Evolutionary conservation across 1,139 yeast genomes (phyloP).

Genomic region (Candida glucosophila): DNA sequence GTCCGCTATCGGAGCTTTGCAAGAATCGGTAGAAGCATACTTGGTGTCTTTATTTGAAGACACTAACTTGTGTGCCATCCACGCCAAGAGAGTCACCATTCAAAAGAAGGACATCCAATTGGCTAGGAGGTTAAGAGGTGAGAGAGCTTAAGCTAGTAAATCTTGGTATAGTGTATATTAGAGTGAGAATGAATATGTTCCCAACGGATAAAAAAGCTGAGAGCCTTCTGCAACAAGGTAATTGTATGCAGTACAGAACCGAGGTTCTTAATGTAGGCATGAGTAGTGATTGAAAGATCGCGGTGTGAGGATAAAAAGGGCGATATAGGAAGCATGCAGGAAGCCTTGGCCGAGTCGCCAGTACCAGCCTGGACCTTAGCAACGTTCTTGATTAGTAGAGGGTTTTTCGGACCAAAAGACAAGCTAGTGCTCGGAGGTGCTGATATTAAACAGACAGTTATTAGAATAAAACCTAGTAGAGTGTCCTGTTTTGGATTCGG

Average conservation of each 20-base stretch:
- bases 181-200: conserved; percentile 4
- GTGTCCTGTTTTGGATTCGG: conserved; percentile 48
- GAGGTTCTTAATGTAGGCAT: too few species aligned
- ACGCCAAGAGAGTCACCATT: conserved; percentile 98
- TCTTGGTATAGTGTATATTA: conserved; percentile 6
- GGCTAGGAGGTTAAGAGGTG: conserved; percentile 99
- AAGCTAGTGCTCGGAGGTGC: too few species aligned
- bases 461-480: conserved; percentile 26
- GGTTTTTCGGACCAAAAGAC: too few species aligned
- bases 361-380: conserved; percentile 48
- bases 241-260: too few species aligned
- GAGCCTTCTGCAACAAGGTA: too few species aligned
- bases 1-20: conserved; percentile 97
- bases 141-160: conserved; percentile 51
- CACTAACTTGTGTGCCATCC: conserved; percentile 97
- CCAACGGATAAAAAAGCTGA: too few species aligned
- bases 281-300: too few species aligned
- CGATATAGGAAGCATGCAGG: conserved; percentile 25
- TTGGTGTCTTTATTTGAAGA: conserved; percentile 85
- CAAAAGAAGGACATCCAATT: conserved; percentile 99
- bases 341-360: conserved; percentile 36
- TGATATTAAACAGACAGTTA: too few species aligned
- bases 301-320: conserved; percentile 21
- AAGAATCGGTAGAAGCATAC: conserved; percentile 98
- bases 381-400: too few species aligned